Evolutionary conservation across 2,329 filamentous ascomycete genomes (phyloP), one percentile per base, ranked within the genome.

Genomic region (Calonectria hongkongensis): DNA sequence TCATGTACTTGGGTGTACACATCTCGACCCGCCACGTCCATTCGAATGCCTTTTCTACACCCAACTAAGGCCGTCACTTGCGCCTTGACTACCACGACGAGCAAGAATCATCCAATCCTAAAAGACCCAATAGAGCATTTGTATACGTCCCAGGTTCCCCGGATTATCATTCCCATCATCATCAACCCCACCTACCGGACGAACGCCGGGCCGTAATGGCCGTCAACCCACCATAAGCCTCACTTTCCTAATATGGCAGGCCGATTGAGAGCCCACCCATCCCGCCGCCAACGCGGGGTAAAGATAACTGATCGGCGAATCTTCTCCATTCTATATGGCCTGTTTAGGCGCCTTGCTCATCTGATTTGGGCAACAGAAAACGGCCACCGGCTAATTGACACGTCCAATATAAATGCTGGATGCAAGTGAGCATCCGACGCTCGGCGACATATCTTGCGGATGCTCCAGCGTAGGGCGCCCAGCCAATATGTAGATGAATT

Each of bases 241-340:
- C 50, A 15, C 18, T 58, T 70, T 65, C 68, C 68, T n/a, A 66
- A 66, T 71, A 30, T 43, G 68, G 68, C 36, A 66, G 63, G 62
- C 28, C 21, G 54, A 71, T 50, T 71, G 68, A 71, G 68, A 71
- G 43, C 66, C 54, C 63, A 43, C 54, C 39, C 39, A 39, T 41
- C 36, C n/a, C 36, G 16, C 30, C 36, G 9, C 30, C 30, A 25
- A 18, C 48, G 47, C 48, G 58, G 58, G 58, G 58, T 63, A 47
- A 50, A 60, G 54, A 41, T 60, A 60, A 6, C 33, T 6, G 30
- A 4, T 16, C 12, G 33, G 51, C 30, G 3, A 36, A 12, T 39
- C n/a, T 33, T n/a, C 15, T 13, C 2, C 3, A 2, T 15, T 41
- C 1, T 39, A 16, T 10, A 58, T 21, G 12, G n/a, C 33, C 25